Base-by-base conservation (phyloP, 441 rosid species). In the Brassica balearica region DNA sequence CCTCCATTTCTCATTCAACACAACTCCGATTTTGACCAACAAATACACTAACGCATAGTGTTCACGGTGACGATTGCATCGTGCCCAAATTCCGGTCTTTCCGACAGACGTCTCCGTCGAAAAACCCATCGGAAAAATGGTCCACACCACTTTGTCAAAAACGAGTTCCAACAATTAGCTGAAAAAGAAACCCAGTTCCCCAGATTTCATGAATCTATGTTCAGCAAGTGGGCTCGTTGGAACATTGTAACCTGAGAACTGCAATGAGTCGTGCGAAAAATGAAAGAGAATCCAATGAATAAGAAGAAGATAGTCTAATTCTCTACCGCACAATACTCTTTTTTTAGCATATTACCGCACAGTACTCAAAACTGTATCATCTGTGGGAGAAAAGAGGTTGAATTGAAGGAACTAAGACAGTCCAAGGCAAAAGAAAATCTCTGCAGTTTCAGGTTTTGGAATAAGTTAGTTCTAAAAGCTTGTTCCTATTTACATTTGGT, bases 391-490 rank as follows among this genome's bases (percentile, higher is more conserved):
- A 43, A 43, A 43, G 51, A 43, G 14, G 51, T 10, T 43, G 29
- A 76, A 83, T 77, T 67, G 65, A 43, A 43, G 14, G 51, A 43
- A 43, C 62, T 53, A 78, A 10, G 32, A 34, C 23, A 29, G 59
- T 29, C 65, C 11, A 65, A 65, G 20, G 19, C 60, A 27, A 23
- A 80, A 65, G 73, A 75, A 32, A 65, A 46, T 17, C 17, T 43
- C 38, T 65, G 19, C 19, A 77, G 53, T 63, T 12, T 51, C 55
- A 63, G 43, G 56, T 62, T 46, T 56, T 23, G 7, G 66, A 10
- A 69, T 46, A 46, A n/a, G 34, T 56, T 60, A 55, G 15, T 23
- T 65, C 34, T 19, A 69, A 38, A 59, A 70, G 15, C 61, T 68
- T 20, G 67, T 61, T 25, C 64, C 65, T 55, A 23, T 65, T 5